Evolutionary conservation across 2,329 filamentous ascomycete species (phyloP).

Genomic region (Fusarium sp.): DNA sequence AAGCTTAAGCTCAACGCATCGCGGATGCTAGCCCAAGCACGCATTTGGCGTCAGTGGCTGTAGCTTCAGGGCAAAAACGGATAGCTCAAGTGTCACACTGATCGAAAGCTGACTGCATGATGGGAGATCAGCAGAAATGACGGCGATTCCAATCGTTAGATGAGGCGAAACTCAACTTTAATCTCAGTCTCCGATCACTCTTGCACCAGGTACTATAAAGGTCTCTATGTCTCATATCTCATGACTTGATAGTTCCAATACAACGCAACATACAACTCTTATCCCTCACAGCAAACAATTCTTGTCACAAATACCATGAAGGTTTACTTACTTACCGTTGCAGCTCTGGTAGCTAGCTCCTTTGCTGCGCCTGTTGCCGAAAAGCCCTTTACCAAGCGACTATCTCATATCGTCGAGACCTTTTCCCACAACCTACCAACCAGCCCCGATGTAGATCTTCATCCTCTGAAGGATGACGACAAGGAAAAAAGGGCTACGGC

Average conservation of each 20-base stretch:
- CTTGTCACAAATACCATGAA: not conserved
- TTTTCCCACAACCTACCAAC: not conserved
- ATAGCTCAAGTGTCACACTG: not conserved
- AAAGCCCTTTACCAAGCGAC: not conserved
- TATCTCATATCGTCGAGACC: not conserved
- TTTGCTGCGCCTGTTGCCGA: constrained; percentile 5
- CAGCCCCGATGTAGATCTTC: not conserved
- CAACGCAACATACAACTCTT: not conserved
- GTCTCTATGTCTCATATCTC: not conserved
- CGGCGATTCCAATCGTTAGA: not conserved
- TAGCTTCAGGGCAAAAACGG: rapidly evolving
- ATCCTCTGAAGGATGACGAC: not conserved
- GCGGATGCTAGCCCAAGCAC: not conserved
- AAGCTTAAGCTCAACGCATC: not conserved
- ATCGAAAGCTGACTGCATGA: not conserved
- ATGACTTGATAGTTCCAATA: not conserved
- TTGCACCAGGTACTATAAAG: constrained; percentile 5
- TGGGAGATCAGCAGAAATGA: not conserved
- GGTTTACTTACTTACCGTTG: not conserved
- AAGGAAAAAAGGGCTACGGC: not conserved
- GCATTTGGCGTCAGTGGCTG: constrained; percentile 8
- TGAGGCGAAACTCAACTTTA: not conserved
- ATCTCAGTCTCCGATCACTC: rapidly evolving
- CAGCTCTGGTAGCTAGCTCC: not conserved
- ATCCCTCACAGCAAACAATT: not conserved